A percentile compares a stretch with the other conserved stretches of the same genome.
phyloP scores from a whole-genome alignment of 23 red algal genomes.

The Gracilaria vermiculophylla region DNA sequence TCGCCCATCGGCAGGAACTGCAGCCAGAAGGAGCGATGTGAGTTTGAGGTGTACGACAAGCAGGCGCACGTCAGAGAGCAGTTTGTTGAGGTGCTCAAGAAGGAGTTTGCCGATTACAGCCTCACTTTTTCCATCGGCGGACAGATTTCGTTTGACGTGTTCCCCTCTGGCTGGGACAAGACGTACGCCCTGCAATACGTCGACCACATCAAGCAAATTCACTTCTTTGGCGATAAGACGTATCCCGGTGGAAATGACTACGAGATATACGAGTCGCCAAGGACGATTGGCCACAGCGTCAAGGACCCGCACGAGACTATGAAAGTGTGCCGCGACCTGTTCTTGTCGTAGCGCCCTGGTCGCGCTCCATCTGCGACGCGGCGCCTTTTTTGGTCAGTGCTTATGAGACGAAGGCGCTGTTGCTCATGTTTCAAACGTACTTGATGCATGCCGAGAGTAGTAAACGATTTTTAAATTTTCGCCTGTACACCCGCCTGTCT shows the following conservation, averaged over 20 bases:
- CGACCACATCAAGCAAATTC: conserved; percentile 75
- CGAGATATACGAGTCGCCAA: conserved; percentile 82
- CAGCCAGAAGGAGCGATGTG: conserved; percentile 88
- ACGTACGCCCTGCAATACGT: conserved; percentile 90
- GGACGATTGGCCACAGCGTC: conserved; percentile 82
- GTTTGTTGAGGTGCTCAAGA: conserved; percentile 79
- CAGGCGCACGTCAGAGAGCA: conserved; percentile 51
- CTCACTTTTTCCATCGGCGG: conserved; percentile 97
- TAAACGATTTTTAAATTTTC: too few relatives aligned
- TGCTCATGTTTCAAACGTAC: too few relatives aligned
- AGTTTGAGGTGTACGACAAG: conserved; percentile 91
- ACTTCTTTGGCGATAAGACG: conserved; percentile 99
- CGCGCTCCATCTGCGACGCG: not conserved
- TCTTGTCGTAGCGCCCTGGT: conserved; percentile 20
- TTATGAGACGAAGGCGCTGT: too few relatives aligned
- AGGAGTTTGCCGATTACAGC: conserved; percentile 77
- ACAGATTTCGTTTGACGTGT: conserved; percentile 99
- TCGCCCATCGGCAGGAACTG: conserved; percentile 97
- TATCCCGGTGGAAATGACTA: conserved; percentile 95
- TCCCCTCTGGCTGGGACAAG: conserved; percentile 96
- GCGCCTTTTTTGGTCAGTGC: too few relatives aligned
- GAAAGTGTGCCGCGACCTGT: conserved; percentile 67
- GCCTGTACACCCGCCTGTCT: too few relatives aligned
- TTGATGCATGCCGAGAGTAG: too few relatives aligned
- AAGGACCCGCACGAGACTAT: conserved; percentile 81